Evolutionary conservation across 208 protist species (phyloP), one percentile per base, ranked within the genome.

Genomic region (Leishmania amazonensis): DNA sequence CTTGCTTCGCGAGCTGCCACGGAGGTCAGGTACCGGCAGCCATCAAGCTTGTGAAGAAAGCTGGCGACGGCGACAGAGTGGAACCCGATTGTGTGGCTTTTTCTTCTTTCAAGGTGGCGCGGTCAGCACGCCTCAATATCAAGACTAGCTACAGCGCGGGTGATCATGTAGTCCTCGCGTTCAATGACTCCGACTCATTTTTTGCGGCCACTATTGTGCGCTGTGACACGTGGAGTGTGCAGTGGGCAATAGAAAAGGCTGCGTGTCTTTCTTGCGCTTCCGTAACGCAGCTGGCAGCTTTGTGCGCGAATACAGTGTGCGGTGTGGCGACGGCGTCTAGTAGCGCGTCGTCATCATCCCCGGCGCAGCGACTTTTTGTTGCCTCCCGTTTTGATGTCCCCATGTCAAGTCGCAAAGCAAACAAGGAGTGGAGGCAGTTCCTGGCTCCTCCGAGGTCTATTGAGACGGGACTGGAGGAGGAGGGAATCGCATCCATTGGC

Each of bases 161-260:
- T 24, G 85, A 87, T 40, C 91, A 94, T 76, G 89, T 89, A 62
- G 91, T 83, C 8, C 79, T 95, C 13, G 76, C 49, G 2, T 93
- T 91, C 75, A 80, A 77, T 28, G 64, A 78, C 11, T 40, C 79
- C 19, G 38, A 73, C 35, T 70, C 76, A 35, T 90, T 91, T 74
- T 91, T 97, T 83, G 81, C 89, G 1, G 81, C 87, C 24, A 86
- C 81, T 35, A 71, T 97, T 28, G 80, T 96, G 31, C 91, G 94
- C n/a, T 95, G 92, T 67, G 94, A 97, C 78, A 97, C 94, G 11
- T 95, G 94, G 91, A 84, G 89, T 21, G 85, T 95, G 62, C 88
- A 95, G 68, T 97, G 94, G 94, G 89, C 75, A 17, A 86, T 95
- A 0, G 78, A 85, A 31, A 81, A 54, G 21, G 15, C 72, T 28